These are phyloP conservation scores for Salix viminalis DNA, from an alignment of 345 rosid species.

Conservation along the genomic window DNA sequence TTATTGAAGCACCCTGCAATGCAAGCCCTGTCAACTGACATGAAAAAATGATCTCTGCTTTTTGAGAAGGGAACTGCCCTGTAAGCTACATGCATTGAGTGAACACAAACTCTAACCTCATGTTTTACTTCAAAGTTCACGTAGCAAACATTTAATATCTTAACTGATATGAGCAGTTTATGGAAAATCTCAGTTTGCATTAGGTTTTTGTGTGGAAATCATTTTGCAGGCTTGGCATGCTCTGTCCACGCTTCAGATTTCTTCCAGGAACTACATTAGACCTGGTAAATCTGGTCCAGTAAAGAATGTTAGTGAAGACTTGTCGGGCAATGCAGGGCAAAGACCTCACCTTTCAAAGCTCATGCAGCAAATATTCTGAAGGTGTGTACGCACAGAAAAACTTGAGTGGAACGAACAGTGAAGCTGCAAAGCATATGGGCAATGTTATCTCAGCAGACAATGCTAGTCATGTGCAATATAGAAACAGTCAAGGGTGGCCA, in stretches of 20 bases:
- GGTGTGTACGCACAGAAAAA: conserved; percentile 24
- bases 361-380: conserved; percentile 30
- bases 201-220: conserved; percentile 1
- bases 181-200: conserved; percentile 10
- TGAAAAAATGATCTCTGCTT: neutral
- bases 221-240: conserved; percentile 77
- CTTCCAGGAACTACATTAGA: conserved; percentile 50
- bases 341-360: conserved; percentile 31
- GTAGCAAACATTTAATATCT: neutral
- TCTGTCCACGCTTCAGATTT: conserved; percentile 65
- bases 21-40: neutral
- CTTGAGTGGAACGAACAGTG: conserved; percentile 23
- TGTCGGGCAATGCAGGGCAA: conserved; percentile 32
- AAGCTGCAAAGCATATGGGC: conserved; percentile 26
- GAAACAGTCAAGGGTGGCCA: conserved; percentile 25
- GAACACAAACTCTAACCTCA: neutral
- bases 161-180: neutral
- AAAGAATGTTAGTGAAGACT: conserved; percentile 32
- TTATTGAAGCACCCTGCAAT: neutral
- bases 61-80: neutral
- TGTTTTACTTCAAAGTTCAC: neutral
- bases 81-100: too few species aligned
- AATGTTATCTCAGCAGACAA: conserved; percentile 29
- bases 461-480: conserved; percentile 24
- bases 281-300: conserved; percentile 66